These are phyloP conservation scores for Daldinia bambusicola DNA, from an alignment of 495 filamentous ascomycete species.

Conservation along the genomic window DNA sequence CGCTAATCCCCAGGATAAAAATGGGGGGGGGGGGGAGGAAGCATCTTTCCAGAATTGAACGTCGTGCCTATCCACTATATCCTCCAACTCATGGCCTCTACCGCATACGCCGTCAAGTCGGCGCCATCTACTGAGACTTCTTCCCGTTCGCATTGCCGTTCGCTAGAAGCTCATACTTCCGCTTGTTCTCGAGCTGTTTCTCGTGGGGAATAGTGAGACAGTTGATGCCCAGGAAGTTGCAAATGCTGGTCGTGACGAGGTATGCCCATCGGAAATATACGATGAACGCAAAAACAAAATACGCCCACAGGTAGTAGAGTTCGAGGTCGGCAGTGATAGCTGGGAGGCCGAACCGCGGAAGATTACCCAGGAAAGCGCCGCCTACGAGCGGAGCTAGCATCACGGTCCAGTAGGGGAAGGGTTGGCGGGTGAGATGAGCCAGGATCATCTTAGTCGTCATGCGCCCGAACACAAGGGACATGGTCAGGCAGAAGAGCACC, in stretches of 20 bases:
- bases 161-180: constrained; percentile 35
- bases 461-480: constrained; percentile 97
- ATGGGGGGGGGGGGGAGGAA: not conserved
- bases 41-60: constrained; percentile 24
- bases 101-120: not conserved
- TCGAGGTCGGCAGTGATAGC: constrained; percentile 69
- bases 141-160: constrained; percentile 48
- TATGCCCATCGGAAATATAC: constrained; percentile 93
- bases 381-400: constrained; percentile 86
- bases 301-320: constrained; percentile 81
- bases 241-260: constrained; percentile 91
- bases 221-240: constrained; percentile 89
- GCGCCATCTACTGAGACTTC: constrained; percentile 42
- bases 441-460: constrained; percentile 99
- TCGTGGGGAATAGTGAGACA: constrained; percentile 86
- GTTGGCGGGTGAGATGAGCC: constrained; percentile 90
- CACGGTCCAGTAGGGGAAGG: constrained; percentile 96
- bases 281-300: constrained; percentile 81
- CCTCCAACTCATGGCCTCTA: not conserved
- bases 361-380: constrained; percentile 83
- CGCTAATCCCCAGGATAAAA: not conserved
- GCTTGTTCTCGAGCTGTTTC: constrained; percentile 60
- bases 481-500: constrained; percentile 89
- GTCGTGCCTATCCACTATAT: not conserved
- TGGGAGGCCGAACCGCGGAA: constrained; percentile 80